A percentile compares a stretch with the other conserved stretches of the same genome.
phyloP scores from a whole-genome alignment of 352 stramenopile genomes.

The Globisporangium barbulae region DNA sequence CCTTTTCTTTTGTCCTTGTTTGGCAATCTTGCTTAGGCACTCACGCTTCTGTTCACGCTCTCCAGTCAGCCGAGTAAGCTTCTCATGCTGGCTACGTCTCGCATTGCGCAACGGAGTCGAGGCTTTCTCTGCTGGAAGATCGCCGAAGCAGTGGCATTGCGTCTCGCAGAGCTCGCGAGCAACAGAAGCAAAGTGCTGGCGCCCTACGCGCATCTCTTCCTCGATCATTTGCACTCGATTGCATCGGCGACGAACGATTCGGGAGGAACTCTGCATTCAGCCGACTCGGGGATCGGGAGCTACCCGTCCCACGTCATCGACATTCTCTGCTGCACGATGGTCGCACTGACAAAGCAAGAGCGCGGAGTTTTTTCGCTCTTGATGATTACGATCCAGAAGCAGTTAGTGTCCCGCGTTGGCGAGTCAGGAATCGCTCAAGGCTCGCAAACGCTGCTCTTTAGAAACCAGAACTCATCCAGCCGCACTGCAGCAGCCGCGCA shows the following conservation, averaged over 20 bases:
- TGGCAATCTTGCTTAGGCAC: slow-evolving; percentile 29
- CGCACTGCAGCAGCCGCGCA: slow-evolving; percentile 29
- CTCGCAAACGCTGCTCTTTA: slow-evolving; percentile 23
- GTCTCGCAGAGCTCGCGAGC: slow-evolving; percentile 41
- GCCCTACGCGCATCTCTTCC: slow-evolving; percentile 68
- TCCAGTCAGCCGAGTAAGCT: slow-evolving; percentile 65
- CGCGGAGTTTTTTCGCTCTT: slow-evolving; percentile 66
- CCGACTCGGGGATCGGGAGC: slow-evolving; percentile 15
- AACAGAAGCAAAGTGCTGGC: slow-evolving; percentile 36
- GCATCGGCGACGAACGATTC: slow-evolving; percentile 33
- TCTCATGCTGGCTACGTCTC: slow-evolving; percentile 36
- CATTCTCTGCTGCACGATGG: slow-evolving; percentile 67
- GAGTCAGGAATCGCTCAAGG: slow-evolving; percentile 10
- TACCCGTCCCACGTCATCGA: slow-evolving; percentile 66
- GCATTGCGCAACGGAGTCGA: slow-evolving; percentile 29
- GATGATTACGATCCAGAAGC: slow-evolving; percentile 87
- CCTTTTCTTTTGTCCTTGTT: neutral
- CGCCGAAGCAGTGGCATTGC: slow-evolving; percentile 43
- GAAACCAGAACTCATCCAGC: slow-evolving; percentile 15
- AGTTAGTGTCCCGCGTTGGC: slow-evolving; percentile 48
- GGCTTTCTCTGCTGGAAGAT: slow-evolving; percentile 61
- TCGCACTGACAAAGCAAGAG: slow-evolving; percentile 58
- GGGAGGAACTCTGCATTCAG: neutral
- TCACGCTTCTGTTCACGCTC: slow-evolving; percentile 66
- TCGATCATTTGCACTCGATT: slow-evolving; percentile 76